Evolutionary conservation across 345 rosid species (phyloP), one percentile per base, ranked within the genome.

Genomic region (Combretum micranthum): DNA sequence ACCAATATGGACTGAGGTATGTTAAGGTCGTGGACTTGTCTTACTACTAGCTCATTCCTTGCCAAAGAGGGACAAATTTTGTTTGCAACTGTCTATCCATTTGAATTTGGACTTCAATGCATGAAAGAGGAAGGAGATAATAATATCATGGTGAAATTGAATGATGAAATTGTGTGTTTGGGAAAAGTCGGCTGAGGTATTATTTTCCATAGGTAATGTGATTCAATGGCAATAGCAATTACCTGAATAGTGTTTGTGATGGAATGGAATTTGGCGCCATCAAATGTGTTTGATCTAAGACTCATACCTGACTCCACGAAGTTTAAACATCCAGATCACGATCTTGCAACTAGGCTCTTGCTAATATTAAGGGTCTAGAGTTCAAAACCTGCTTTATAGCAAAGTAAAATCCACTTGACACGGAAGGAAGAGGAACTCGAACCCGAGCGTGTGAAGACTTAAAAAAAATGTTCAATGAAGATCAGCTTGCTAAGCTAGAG

Each of bases 401-500:
- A 85, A 69, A 93, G 92, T 69, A 83, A 75, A 68, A 79, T 87
- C 60, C 64, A 78, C 53, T 72, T 87, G 50, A 64, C 97, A 43
- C 89, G 99, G 99, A 97, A 89, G 76, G 99, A 87, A 47, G 99
- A 93, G 79, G 97, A n/a, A n/a, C n/a, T n/a, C n/a, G n/a, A 89
- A 68, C 97, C 97, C 4, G 81, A 87, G 42, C 94, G 97, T 16
- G 67, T 67, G 12, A 93, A 77, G 77, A 82, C 93, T 48, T 75
- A 70, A 89, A 78, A 44, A 80, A 77, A 69, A 85, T 78, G 67
- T 81, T 87, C 63, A 85, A 77, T 56, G 77, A 79, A 56, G 95
- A 87, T 44, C 96, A 93, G 99, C 75, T 87, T 50, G 92, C 90
- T 26, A 83, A 89, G 12, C 63, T 83, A 75, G 97, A 93, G 62